These are phyloP conservation scores for Hondaea fermentalgiana DNA, from an alignment of 108 stramenopile genomes.

Conservation along the genomic window DNA sequence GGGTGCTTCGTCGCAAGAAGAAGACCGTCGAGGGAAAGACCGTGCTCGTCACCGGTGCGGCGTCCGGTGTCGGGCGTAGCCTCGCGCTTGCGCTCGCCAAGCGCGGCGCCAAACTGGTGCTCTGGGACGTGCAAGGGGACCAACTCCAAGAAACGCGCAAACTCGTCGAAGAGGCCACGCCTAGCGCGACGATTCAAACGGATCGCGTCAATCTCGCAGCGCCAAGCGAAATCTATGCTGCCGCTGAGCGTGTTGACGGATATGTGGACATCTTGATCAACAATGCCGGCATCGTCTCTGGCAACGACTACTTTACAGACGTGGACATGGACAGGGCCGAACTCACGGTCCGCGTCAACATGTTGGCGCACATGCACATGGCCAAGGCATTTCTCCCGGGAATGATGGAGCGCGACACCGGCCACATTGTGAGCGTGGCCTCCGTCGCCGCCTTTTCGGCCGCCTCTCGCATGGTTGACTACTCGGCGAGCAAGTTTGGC, in stretches of 20 bases:
- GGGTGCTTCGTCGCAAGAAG: background rate
- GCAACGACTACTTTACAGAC: conserved; percentile 32
- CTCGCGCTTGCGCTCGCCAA: conserved; percentile 19
- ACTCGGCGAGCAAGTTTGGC: conserved; percentile 30
- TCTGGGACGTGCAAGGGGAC: conserved; percentile 6
- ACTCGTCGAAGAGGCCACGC: background rate
- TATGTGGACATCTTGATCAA: conserved; percentile 22
- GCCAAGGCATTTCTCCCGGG: conserved; percentile 32
- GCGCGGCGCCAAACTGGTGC: background rate
- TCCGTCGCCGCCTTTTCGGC: conserved; percentile 23
- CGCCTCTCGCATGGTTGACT: conserved; percentile 27
- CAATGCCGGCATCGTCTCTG: conserved; percentile 38
- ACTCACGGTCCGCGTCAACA: conserved; percentile 29
- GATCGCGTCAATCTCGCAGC: background rate
- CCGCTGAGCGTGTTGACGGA: background rate
- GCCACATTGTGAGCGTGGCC: conserved; percentile 33
- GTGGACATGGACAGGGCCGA: background rate
- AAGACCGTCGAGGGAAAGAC: conserved; percentile 19
- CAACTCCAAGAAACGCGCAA: background rate
- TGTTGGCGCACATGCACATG: conserved; percentile 30
- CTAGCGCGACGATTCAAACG: background rate
- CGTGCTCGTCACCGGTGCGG: conserved; percentile 32
- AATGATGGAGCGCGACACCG: conserved; percentile 29
- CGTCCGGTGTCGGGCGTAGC: conserved; percentile 22
- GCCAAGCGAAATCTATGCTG: background rate